A percentile compares a stretch with the other conserved stretches of the same genome.
These are phyloP conservation scores for Mollisia scopiformis DNA, from an alignment of 2,329 filamentous ascomycete species.

Conservation along the genomic window DNA sequence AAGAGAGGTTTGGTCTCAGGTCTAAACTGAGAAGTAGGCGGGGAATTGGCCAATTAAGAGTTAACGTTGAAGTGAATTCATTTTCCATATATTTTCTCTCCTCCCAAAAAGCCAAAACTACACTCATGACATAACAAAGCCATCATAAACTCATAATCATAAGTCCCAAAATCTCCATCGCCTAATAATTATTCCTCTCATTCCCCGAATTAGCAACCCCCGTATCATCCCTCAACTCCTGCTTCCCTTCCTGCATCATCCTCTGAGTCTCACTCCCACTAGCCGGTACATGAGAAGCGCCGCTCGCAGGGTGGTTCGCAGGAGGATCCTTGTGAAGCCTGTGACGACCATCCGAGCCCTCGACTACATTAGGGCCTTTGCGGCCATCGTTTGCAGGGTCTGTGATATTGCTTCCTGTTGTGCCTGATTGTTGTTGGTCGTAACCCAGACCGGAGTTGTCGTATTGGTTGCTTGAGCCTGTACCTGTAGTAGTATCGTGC, in stretches of 20 bases:
- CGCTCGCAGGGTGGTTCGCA: constrained; percentile 22
- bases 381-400: not conserved
- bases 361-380: not conserved
- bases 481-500: not conserved
- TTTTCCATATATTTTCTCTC: no score
- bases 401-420: not conserved
- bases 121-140: no score
- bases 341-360: constrained; percentile 19
- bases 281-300: constrained; percentile 3
- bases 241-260: constrained; percentile 9
- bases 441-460: not conserved
- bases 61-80: no score
- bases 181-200: not conserved
- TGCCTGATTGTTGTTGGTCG: not conserved
- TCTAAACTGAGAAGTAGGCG: no score
- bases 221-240: constrained; percentile 10
- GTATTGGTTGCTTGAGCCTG: not conserved
- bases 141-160: no score
- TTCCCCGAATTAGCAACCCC: constrained; percentile 15
- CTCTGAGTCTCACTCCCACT: constrained; percentile 6
- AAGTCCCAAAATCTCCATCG: not conserved
- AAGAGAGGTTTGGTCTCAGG: no score
- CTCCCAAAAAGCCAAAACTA: no score
- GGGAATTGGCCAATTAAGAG: no score
- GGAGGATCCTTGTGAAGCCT: constrained; percentile 33